Conservation (phyloP, 257 asterid species). For the Haberlea rhodopensis region DNA sequence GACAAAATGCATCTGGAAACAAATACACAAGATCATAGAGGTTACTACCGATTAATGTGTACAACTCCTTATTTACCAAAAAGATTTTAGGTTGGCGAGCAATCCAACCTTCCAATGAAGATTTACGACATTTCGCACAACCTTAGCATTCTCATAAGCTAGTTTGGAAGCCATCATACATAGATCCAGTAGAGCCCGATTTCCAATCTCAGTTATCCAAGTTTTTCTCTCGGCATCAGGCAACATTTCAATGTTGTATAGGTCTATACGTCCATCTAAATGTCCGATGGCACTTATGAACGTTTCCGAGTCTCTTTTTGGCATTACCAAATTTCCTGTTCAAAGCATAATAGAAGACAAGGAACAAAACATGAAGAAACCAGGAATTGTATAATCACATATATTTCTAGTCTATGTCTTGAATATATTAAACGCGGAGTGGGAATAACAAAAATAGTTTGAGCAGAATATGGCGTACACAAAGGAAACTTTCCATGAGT, state of each 20-base stretch:
- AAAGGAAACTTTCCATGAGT: too few species aligned
- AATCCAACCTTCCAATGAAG: constrained; percentile 74
- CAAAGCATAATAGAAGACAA: background rate
- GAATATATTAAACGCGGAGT: background rate
- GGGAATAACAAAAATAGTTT: too few species aligned
- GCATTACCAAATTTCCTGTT: constrained; percentile 66
- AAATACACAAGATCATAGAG: constrained; percentile 12
- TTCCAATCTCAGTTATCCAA: constrained; percentile 44
- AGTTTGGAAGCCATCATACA: constrained; percentile 88
- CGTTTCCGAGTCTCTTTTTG: constrained; percentile 68
- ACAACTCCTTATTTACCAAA: background rate
- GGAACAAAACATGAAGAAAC: background rate
- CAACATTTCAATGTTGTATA: constrained; percentile 31
- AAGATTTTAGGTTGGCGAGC: background rate
- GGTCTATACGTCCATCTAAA: constrained; percentile 73
- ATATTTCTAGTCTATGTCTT: background rate
- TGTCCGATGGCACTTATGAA: constrained; percentile 84
- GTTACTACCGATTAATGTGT: constrained; percentile 5
- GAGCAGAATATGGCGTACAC: background rate
- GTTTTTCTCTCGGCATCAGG: constrained; percentile 27
- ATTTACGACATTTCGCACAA: constrained; percentile 61
- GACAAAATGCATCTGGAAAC: constrained; percentile 82
- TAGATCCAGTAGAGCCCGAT: constrained; percentile 64
- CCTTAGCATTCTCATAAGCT: constrained; percentile 82
- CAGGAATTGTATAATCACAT: background rate